A percentile compares a stretch with the other conserved stretches of the same genome.
phyloP scores from a whole-genome alignment of 2,329 filamentous ascomycete species.

The Venturia effusa region DNA sequence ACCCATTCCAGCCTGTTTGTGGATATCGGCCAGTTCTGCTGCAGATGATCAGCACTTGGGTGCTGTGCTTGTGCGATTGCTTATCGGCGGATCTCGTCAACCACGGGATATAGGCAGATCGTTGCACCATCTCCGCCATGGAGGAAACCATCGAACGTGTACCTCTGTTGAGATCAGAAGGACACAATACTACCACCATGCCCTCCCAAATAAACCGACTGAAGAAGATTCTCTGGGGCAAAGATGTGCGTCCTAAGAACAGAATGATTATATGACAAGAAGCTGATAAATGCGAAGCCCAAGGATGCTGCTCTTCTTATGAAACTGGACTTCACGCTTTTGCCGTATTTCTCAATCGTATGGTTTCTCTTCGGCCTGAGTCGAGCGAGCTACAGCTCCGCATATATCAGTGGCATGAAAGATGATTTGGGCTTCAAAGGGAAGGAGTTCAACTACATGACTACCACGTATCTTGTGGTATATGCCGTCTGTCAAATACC shows the following conservation, averaged over 20 bases:
- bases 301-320: constrained; percentile 6
- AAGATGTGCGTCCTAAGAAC: neutral
- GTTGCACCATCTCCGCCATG: neutral
- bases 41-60: neutral
- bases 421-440: constrained; percentile 27
- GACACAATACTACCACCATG: neutral
- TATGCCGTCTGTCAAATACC: constrained; percentile 37
- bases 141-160: neutral
- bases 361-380: constrained; percentile 39
- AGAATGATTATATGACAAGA: neutral
- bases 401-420: constrained; percentile 33
- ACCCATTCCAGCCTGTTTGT: neutral
- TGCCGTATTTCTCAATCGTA: constrained; percentile 33
- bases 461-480: constrained; percentile 23
- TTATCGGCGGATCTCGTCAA: neutral
- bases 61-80: neutral
- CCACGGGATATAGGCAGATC: neutral
- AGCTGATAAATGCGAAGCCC: neutral
- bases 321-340: constrained; percentile 6
- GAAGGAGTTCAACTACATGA: constrained; percentile 9
- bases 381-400: constrained; percentile 32
- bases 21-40: neutral
- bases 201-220: neutral
- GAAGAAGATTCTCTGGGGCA: neutral
- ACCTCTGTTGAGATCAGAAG: neutral